phyloP scores from a whole-genome alignment of 2,329 filamentous ascomycete species.

The Fusarium nisikadoi region DNA sequence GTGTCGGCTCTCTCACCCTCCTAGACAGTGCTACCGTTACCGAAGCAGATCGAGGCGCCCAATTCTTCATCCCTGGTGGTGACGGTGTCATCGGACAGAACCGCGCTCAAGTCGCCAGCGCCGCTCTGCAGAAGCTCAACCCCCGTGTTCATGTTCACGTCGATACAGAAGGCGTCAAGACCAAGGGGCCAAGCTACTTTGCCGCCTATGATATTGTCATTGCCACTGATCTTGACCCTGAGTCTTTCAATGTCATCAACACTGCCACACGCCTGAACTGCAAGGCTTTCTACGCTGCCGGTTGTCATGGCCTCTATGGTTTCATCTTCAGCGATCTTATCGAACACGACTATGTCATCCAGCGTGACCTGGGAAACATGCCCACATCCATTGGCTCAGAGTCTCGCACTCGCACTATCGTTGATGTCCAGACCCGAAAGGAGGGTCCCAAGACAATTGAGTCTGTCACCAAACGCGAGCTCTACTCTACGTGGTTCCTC shows the following conservation, averaged over 20 bases:
- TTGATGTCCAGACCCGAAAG: slow-evolving; percentile 76
- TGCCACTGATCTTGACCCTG: slow-evolving; percentile 85
- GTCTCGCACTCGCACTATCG: slow-evolving; percentile 79
- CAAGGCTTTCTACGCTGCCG: slow-evolving; percentile 88
- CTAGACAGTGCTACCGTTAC: slow-evolving; percentile 81
- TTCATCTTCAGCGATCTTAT: slow-evolving; percentile 96
- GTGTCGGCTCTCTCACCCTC: slow-evolving; percentile 89
- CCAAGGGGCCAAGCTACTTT: slow-evolving; percentile 80
- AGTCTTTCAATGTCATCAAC: slow-evolving; percentile 82
- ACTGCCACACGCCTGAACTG: slow-evolving; percentile 82
- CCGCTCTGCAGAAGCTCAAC: slow-evolving; percentile 86
- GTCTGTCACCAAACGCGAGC: slow-evolving; percentile 89
- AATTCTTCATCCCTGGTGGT: slow-evolving; percentile 79
- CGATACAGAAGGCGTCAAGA: slow-evolving; percentile 73
- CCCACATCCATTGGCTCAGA: slow-evolving; percentile 71
- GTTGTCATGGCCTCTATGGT: slow-evolving; percentile 89
- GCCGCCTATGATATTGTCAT: slow-evolving; percentile 85
- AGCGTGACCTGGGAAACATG: slow-evolving; percentile 84
- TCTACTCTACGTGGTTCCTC: slow-evolving; percentile 89
- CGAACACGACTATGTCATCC: slow-evolving; percentile 87
- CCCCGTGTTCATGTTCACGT: slow-evolving; percentile 82
- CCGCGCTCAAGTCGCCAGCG: slow-evolving; percentile 82
- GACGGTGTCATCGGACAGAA: slow-evolving; percentile 80
- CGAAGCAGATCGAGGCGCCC: slow-evolving; percentile 81
- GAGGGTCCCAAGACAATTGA: slow-evolving; percentile 78